A percentile compares a stretch with the other conserved stretches of the same genome.
Evolutionary conservation across 768 basidiomycete genomes (phyloP).

Genomic region (Boletus tylopilopsis): DNA sequence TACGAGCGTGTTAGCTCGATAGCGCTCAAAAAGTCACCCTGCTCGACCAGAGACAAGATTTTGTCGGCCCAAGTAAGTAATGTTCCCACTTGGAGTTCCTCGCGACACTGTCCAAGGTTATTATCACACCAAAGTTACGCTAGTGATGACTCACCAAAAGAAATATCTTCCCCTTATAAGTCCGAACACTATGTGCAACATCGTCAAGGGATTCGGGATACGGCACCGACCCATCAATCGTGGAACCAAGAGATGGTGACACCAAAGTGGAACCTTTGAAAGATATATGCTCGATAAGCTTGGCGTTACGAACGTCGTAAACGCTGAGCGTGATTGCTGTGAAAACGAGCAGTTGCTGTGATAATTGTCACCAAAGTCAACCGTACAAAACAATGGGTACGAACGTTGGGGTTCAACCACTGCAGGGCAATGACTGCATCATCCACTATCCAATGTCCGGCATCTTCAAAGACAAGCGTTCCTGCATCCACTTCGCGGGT

Average conservation of each 20-base stretch:
- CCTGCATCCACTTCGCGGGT: constrained; percentile 57
- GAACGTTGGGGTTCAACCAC: constrained; percentile 86
- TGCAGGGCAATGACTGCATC: constrained; percentile 69
- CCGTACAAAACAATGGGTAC: constrained; percentile 35
- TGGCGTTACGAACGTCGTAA: constrained; percentile 56
- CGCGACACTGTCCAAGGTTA: constrained; percentile 46
- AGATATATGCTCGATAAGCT: constrained; percentile 57
- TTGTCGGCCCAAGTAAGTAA: constrained; percentile 95
- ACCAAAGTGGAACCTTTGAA: constrained; percentile 57
- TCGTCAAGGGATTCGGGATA: constrained; percentile 49
- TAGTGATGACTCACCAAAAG: constrained; percentile 57
- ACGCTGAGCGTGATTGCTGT: constrained; percentile 60
- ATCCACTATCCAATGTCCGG: constrained; percentile 55
- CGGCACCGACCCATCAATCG: constrained; percentile 43
- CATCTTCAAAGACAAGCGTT: constrained; percentile 58
- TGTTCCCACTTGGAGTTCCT: constrained; percentile 74
- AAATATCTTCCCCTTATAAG: constrained; percentile 91
- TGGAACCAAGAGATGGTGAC: constrained; percentile 48
- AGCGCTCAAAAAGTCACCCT: constrained; percentile 85
- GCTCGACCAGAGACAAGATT: constrained; percentile 76
- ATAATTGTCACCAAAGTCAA: constrained; percentile 3
- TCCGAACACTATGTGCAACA: constrained; percentile 66
- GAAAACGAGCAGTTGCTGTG: constrained; percentile 65
- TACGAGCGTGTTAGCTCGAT: constrained; percentile 84
- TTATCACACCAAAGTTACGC: neutral